phyloP scores from a whole-genome alignment of 495 filamentous ascomycete genomes.

The Pyrenula massariospora region DNA sequence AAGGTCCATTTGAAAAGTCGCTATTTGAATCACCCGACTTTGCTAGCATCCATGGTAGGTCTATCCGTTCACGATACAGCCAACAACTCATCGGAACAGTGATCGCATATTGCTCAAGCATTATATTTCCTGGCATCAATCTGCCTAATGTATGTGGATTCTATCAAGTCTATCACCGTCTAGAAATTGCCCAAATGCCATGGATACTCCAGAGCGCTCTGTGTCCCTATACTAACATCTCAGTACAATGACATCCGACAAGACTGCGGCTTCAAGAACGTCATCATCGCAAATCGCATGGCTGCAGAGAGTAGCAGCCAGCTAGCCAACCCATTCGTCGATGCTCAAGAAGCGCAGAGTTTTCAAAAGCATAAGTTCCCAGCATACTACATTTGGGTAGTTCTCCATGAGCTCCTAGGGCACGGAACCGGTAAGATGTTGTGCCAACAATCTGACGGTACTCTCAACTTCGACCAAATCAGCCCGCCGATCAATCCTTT shows the following conservation, averaged over 20 bases:
- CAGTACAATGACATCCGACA: constrained; percentile 38
- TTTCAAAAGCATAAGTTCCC: constrained; percentile 26
- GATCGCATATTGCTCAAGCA: constrained; percentile 29
- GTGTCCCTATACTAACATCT: not conserved
- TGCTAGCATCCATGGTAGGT: constrained; percentile 26
- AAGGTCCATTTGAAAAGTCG: constrained; percentile 30
- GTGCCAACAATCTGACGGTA: constrained; percentile 69
- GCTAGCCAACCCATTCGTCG: constrained; percentile 20
- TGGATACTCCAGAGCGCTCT: too few species aligned
- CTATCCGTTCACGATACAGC: too few species aligned
- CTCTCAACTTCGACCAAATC: constrained; percentile 74
- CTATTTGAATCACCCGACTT: constrained; percentile 30
- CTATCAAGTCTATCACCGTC: too few species aligned
- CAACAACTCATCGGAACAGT: not conserved
- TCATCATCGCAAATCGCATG: constrained; percentile 35
- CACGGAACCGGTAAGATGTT: constrained; percentile 91
- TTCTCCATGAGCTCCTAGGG: constrained; percentile 33
- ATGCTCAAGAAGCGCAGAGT: constrained; percentile 17
- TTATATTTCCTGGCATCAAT: constrained; percentile 21
- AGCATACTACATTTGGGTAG: constrained; percentile 27
- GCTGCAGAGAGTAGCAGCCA: constrained; percentile 25
- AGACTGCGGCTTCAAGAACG: constrained; percentile 33
- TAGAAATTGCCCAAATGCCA: too few species aligned
- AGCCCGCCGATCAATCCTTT: constrained; percentile 75
- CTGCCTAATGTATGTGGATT: constrained; percentile 24